Percentiles rank a stretch among this genome's conserved stretches.
Conservation (phyloP, 164 flowering plant genomes). For the Macadamia integrifolia region DNA sequence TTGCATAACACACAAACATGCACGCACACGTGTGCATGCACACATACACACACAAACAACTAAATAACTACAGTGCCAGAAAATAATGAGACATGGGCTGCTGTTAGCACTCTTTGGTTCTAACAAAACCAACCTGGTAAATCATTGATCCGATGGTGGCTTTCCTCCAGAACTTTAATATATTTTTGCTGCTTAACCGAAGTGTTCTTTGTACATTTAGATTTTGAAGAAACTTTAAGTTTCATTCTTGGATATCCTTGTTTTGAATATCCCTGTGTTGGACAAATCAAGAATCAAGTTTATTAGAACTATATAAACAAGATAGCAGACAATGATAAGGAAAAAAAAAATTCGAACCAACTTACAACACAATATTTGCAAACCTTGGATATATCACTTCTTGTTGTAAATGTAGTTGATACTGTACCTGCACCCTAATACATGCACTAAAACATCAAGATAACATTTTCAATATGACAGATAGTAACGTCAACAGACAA, state of each 20-base stretch:
- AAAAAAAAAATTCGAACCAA: conserved; percentile 9
- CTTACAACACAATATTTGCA: conserved; percentile 87
- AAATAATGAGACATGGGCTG: conserved; percentile 52
- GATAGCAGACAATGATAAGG: neutral
- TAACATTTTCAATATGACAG: conserved; percentile 4
- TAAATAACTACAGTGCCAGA: neutral
- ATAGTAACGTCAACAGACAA: no score
- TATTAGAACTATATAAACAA: neutral
- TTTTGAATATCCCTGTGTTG: conserved; percentile 31
- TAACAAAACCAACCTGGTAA: conserved; percentile 33
- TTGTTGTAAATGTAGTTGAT: conserved; percentile 6
- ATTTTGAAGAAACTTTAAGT: conserved; percentile 52
- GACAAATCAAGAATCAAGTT: conserved; percentile 3
- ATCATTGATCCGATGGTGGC: no score
- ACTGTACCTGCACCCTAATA: conserved; percentile 31
- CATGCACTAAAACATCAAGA: conserved; percentile 21
- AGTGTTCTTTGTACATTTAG: conserved; percentile 33
- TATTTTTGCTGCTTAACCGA: conserved; percentile 24
- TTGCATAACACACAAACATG: no score
- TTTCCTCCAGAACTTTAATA: no score
- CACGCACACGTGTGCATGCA: neutral
- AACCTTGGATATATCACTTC: conserved; percentile 12
- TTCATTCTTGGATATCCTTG: conserved; percentile 60
- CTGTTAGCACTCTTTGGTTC: conserved; percentile 45
- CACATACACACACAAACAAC: neutral